Base-by-base conservation (phyloP, 352 stramenopile genomes). In the Globisporangium paroecandrum region DNA sequence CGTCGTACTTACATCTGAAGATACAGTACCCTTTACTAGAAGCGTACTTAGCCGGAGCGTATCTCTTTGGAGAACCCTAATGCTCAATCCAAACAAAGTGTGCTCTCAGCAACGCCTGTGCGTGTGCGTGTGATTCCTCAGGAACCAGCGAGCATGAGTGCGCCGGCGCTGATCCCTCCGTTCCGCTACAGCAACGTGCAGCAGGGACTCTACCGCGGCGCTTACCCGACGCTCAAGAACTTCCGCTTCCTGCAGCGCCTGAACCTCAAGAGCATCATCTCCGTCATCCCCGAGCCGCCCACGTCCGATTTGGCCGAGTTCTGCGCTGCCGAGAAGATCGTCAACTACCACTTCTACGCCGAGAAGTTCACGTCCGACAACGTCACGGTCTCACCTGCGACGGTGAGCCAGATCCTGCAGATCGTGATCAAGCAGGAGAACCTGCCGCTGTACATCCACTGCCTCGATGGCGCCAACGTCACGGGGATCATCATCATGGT, bases 351-450 rank as follows among this genome's bases (percentile, higher is more conserved):
- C 53, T 94, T 94, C 62, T 87, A 90, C 71, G 85, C 85, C 51
- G 88, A 96, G 64, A 94, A 96, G 73, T 95, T 93, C 77, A 93
- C 87, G 61, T 91, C 81, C 47, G 87, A 95, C 74, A 93, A 91
- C 58, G 87, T 95, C 34, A 95, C 87, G 12, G 87, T 94, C 41
- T 89, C 82, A 24, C 85, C 87, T 0, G 46, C 83, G n/a, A 90
- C 77, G 0, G 84, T 86, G n/a, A 78, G 77, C 56, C 80, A 90
- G 69, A 94, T 95, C 60, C 41, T 95, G 41, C 82, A 96, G 63
- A 69, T 94, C n/a, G 8, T 96, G 15, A 70, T 91, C 62, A 89
- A 87, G 64, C 73, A 89, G 66, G 79, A 92, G 64, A 84, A 94
- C 58, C 69, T 94, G 27, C 86, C 88, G 59, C 69, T 96, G 3